Evolutionary conservation across 441 rosid species (phyloP).

Genomic region (Erysimum cheiri): DNA sequence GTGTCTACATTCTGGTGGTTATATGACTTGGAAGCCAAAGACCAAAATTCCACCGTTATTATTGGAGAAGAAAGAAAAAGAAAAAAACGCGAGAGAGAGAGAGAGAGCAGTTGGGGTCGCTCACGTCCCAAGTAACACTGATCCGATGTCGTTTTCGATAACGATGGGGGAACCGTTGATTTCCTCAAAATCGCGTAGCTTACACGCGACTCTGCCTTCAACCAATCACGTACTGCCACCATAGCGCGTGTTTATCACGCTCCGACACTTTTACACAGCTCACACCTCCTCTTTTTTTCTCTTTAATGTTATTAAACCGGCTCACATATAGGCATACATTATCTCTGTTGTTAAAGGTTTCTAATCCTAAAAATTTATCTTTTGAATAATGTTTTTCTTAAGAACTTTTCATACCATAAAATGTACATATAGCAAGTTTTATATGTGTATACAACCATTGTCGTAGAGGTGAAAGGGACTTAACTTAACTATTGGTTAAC

Average conservation of each 20-base stretch:
- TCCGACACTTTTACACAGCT: slow-evolving; percentile 22
- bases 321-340: too few species aligned
- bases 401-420: too few species aligned
- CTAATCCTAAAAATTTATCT: too few species aligned
- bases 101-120: slow-evolving; percentile 9
- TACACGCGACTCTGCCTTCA: slow-evolving; percentile 30
- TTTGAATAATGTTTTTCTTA: too few species aligned
- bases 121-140: slow-evolving; percentile 40
- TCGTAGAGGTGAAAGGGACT: too few species aligned
- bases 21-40: slow-evolving; percentile 15
- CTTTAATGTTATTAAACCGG: too few species aligned
- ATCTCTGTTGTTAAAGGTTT: too few species aligned
- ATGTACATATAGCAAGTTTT: too few species aligned
- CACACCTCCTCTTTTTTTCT: too few species aligned
- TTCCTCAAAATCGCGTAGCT: slow-evolving; percentile 39
- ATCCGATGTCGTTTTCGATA: slow-evolving; percentile 31
- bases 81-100: neutral
- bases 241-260: slow-evolving; percentile 37
- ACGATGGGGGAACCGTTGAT: slow-evolving; percentile 29
- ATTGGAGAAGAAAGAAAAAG: neutral
- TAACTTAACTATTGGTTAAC: too few species aligned
- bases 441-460: too few species aligned
- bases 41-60: slow-evolving; percentile 20
- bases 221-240: slow-evolving; percentile 16
- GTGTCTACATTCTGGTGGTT: slow-evolving; percentile 29